phyloP scores from a whole-genome alignment of 78 protist genomes.

The Dictyostelium firmibasis region DNA sequence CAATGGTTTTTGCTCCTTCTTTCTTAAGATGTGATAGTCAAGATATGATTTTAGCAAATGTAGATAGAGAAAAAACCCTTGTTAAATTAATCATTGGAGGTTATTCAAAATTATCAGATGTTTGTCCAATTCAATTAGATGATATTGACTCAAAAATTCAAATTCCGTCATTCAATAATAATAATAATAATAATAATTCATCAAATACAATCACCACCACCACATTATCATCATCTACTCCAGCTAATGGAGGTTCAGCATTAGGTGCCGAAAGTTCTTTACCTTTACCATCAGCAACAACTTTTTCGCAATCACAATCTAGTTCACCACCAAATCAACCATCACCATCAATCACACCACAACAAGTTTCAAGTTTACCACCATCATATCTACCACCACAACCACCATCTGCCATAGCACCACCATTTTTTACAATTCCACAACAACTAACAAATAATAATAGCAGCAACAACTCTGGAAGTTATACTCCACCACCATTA shows the following conservation, averaged over 20 bases:
- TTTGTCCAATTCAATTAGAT: constrained; percentile 5
- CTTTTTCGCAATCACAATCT: background rate
- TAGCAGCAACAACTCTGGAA: background rate
- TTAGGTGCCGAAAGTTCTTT: background rate
- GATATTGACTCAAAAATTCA: constrained; percentile 13
- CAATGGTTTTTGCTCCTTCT: constrained; percentile 74
- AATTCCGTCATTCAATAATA: background rate
- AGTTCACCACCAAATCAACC: constrained; percentile 6
- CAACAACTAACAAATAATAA: background rate
- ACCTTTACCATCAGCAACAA: background rate
- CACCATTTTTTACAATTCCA: background rate
- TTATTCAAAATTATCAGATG: background rate
- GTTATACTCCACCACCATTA: constrained; percentile 1
- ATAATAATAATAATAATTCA: background rate
- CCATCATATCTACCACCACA: background rate
- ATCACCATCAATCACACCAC: background rate
- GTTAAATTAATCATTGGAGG: constrained; percentile 27
- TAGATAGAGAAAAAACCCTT: constrained; percentile 35
- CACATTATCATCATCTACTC: background rate
- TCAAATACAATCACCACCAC: background rate
- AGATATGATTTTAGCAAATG: constrained; percentile 28
- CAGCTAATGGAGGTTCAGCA: background rate
- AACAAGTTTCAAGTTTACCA: background rate
- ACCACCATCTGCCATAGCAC: background rate
- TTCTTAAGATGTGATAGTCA: constrained; percentile 62